Conservation (phyloP, 2,329 filamentous ascomycete species). For the Aspergillus sp. region DNA sequence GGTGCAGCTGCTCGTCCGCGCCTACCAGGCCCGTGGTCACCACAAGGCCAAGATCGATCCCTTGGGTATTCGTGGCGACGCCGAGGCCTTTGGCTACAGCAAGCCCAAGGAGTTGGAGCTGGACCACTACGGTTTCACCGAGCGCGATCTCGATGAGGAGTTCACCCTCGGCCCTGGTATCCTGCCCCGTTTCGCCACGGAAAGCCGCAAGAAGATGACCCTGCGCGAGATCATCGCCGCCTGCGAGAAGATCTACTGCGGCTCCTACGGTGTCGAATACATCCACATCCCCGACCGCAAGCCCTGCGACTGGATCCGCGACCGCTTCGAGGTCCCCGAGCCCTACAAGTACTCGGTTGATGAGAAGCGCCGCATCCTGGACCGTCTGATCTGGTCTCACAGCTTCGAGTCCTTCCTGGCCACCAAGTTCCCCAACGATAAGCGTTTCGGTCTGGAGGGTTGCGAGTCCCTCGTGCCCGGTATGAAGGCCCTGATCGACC, state of each 20-base stretch:
- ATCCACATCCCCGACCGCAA: slow-evolving; percentile 97
- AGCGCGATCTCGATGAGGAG: slow-evolving; percentile 89
- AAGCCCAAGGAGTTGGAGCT: slow-evolving; percentile 90
- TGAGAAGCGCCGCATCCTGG: slow-evolving; percentile 95
- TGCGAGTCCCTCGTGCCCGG: slow-evolving; percentile 95
- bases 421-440: slow-evolving; percentile 99
- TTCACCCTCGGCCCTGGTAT: slow-evolving; percentile 93
- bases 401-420: slow-evolving; percentile 95
- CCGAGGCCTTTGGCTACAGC: slow-evolving; percentile 77
- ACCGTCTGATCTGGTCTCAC: slow-evolving; percentile 97
- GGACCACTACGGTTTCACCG: slow-evolving; percentile 91
- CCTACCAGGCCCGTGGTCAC: slow-evolving; percentile 96
- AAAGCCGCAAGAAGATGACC: slow-evolving; percentile 90
- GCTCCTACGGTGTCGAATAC: slow-evolving; percentile 96
- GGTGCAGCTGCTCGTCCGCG: slow-evolving; percentile 93
- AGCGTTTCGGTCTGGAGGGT: slow-evolving; percentile 97
- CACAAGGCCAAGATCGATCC: slow-evolving; percentile 98
- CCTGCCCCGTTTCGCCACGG: slow-evolving; percentile 85
- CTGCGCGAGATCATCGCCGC: slow-evolving; percentile 88
- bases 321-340: slow-evolving; percentile 87
- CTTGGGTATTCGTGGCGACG: slow-evolving; percentile 84
- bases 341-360: slow-evolving; percentile 98
- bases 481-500: slow-evolving; percentile 98
- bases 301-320: slow-evolving; percentile 97
- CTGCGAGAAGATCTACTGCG: slow-evolving; percentile 95